Conservation (phyloP, 2,329 filamentous ascomycete species). For the Akanthomyces dipterigenus region DNA sequence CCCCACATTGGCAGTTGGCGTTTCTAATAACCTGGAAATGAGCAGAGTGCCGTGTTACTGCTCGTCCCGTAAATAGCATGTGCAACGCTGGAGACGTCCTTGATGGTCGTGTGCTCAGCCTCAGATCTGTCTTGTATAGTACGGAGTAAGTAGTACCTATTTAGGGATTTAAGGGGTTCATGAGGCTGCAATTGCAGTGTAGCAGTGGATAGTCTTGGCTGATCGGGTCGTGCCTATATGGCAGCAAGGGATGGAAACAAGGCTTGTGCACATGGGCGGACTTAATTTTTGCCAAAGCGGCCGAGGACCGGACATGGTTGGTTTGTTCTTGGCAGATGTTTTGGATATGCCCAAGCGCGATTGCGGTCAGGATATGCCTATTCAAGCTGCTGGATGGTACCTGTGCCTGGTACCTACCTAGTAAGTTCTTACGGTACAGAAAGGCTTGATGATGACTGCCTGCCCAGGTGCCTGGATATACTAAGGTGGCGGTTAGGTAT, state of each 20-base stretch:
- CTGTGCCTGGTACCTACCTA: too few species aligned
- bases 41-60: not conserved
- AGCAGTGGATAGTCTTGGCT: not conserved
- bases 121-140: too few species aligned
- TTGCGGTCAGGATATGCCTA: not conserved
- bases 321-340: not conserved
- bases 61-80: not conserved
- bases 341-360: slow-evolving; percentile 4
- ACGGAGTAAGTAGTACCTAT: too few species aligned
- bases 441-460: too few species aligned
- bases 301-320: not conserved
- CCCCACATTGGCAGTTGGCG: not conserved
- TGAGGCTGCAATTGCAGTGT: not conserved
- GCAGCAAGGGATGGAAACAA: not conserved
- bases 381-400: not conserved
- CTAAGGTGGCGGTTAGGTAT: too few species aligned
- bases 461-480: too few species aligned
- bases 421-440: not conserved
- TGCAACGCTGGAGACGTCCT: not conserved
- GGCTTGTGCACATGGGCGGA: not conserved
- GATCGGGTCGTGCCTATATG: not conserved
- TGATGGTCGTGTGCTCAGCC: not conserved
- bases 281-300: not conserved
- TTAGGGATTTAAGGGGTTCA: not conserved
- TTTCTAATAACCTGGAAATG: not conserved